Base-by-base conservation (phyloP, 805 yeast species). In the Cyberlindnera xishuangbannaensis region DNA sequence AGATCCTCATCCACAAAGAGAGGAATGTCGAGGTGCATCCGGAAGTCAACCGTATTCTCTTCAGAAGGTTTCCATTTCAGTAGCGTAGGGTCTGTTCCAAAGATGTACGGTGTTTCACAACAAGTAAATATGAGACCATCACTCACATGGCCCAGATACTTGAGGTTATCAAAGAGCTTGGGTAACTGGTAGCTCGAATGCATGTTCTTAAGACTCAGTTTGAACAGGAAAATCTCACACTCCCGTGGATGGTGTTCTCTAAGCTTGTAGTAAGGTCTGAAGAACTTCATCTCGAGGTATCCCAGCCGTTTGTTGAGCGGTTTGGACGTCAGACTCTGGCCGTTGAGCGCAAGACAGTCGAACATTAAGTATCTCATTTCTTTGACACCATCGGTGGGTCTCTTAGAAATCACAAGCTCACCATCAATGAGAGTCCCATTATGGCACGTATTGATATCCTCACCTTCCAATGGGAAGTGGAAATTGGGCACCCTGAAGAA, bases 61-160 rank as follows among this genome's bases (percentile, higher is more conserved):
- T 84, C 84, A 10, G 95, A 85, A 3, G 98, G 97, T 53, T 92
- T 92, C 99, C 99, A 92, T 59, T 94, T 92, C 35, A 92, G 62
- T 31, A 92, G 64, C 6, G 86, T 75, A 1, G 76, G 70, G 56
- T 92, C 97, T 1, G 97, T 90, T 11, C 97, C 97, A 42, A 79
- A 76, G 3, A 75, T 67, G 59, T 92, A 92, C 0, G 95, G 94
- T 1, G 90, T 75, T 33, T 77, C 85, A 27, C 94, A 82, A 44
- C 95, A 85, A 2, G 99, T 92, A 57, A 87, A 84, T 40, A 92
- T 85, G 18, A 92, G 69, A 1, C 99, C 99, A 61, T 92, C 99
- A 4, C 92, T 78, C 37, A 83, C 82, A 59, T 92, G 97, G 16
- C 85, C 83, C 30, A 90, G 65, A 32, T 75, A 69, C 27, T 78